Evolutionary conservation across 257 asterid genomes (phyloP), one percentile per base, ranked within the genome.

Genomic region (Ajuga chamaepitys): DNA sequence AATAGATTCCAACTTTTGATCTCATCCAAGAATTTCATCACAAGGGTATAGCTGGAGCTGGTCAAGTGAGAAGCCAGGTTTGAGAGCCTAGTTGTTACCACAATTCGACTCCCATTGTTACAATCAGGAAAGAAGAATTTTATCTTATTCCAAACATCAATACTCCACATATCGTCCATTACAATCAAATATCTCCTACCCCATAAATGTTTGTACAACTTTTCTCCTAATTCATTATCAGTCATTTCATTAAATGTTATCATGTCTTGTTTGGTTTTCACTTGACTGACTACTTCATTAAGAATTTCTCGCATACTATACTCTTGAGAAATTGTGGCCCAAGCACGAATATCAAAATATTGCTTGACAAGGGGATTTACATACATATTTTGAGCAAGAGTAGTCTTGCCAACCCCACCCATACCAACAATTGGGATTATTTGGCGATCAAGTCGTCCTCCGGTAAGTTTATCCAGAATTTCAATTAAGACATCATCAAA

Each of bases 401-500:
- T 58, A 3, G 65, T 58, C 51, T 58, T 57, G 35, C 63, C 63
- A 38, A 24, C 32, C 37, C n/a, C n/a, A n/a, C n/a, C n/a, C n/a
- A n/a, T n/a, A n/a, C n/a, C n/a, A n/a, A n/a, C n/a, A n/a, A n/a
- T n/a, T n/a, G n/a, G n/a, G n/a, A n/a, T n/a, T n/a, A n/a, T n/a
- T n/a, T n/a, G n/a, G n/a, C n/a, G n/a, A 2, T n/a, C 2, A 2
- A 5, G 20, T 8, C 22, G n/a, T 12, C 22, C 37, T 3, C 11
- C 18, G 12, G 13, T 38, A 22, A 59, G 66, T 37, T 20, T 59
- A 13, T 24, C 47, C 64, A 58, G 3, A 17, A 58, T 9, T 18
- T 60, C 5, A 41, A 12, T 18, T 1, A 0, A 8, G 1, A 13
- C 52, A 41, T 40, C 53, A 0, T 40, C 38, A 10, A 62, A 20